Base-by-base conservation (phyloP, 176 grass and related monocot species). In the Canna indica region DNA sequence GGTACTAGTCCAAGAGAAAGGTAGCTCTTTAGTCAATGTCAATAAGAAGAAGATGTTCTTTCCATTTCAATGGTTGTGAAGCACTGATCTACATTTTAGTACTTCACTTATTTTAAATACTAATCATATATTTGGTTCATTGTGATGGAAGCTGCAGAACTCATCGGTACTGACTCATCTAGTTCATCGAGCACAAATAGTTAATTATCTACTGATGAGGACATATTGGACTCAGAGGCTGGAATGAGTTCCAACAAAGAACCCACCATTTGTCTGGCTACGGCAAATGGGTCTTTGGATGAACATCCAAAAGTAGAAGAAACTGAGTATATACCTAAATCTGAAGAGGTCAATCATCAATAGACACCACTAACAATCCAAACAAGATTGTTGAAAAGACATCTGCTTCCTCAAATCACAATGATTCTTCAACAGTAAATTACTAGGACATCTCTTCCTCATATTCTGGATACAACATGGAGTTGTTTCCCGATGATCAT, bases 61-160 rank as follows among this genome's bases (percentile, higher is more conserved):
- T n/a, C n/a, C n/a, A n/a, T n/a, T n/a, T n/a, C n/a, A n/a, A n/a
- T n/a, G n/a, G n/a, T n/a, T n/a, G n/a, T n/a, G n/a, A n/a, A n/a
- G n/a, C n/a, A n/a, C n/a, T n/a, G n/a, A n/a, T n/a, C n/a, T n/a
- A n/a, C n/a, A n/a, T n/a, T n/a, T n/a, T n/a, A n/a, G n/a, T n/a
- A n/a, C n/a, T n/a, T n/a, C n/a, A n/a, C n/a, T n/a, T n/a, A n/a
- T n/a, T n/a, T n/a, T n/a, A n/a, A n/a, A n/a, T n/a, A n/a, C n/a
- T n/a, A n/a, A n/a, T n/a, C n/a, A n/a, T n/a, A n/a, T n/a, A n/a
- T n/a, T n/a, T n/a, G n/a, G n/a, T n/a, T n/a, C n/a, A n/a, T n/a
- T n/a, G n/a, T n/a, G n/a, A n/a, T n/a, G n/a, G 74, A 81, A 62
- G 64, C 13, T 68, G 68, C 36, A 58, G 50, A 72, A 61, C 77